Evolutionary conservation across 148 eudicot species (phyloP), one percentile per base, ranked within the genome.

Genomic region (Heliosperma pusillum): DNA sequence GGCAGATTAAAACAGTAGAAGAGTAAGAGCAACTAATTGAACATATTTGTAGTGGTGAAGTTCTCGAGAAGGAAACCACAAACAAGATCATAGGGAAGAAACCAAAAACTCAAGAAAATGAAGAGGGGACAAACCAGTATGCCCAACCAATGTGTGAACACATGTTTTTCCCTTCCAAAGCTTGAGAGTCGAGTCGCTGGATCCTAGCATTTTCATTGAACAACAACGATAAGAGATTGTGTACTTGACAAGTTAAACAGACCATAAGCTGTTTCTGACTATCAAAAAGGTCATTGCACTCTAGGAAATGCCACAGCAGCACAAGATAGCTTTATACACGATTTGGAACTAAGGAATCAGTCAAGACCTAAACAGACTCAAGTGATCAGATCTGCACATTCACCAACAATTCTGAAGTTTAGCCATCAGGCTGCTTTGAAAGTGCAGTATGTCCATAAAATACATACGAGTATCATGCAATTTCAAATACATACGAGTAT

Each of bases 141-240:
- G 97, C 40, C 97, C 97, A 65, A 66, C 76, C 75, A 88, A 90
- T 20, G 97, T 87, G 58, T 87, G 96, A 68, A 84, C 59, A 71
- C 96, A 95, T 33, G 87, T 76, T 82, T 81, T 89, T 72, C 92
- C 99, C 77, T 83, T 89, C 99, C 99, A 95, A 67, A 95, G 88
- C 88, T 95, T 95, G 75, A 90, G 67, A 29, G 96, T 92, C 66
- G 87, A 82, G 85, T 95, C 97, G 84, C 93, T 95, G 59, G 99
- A 95, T 76, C 99, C 97, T 95, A 83, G 70, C 16, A 84, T 73
- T 66, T 72, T 79, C 76, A 83, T 71, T 53, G 40, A n/a, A 74
- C 77, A 55, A 61, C 17, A 58, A 67, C 45, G 47, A 52, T 44
- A 36, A 57, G 20, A 56, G n/a, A 21, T 15, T 30, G 61, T 10